Conservation (phyloP, 1,139 yeast species). For the Zygoascus meyerae region DNA sequence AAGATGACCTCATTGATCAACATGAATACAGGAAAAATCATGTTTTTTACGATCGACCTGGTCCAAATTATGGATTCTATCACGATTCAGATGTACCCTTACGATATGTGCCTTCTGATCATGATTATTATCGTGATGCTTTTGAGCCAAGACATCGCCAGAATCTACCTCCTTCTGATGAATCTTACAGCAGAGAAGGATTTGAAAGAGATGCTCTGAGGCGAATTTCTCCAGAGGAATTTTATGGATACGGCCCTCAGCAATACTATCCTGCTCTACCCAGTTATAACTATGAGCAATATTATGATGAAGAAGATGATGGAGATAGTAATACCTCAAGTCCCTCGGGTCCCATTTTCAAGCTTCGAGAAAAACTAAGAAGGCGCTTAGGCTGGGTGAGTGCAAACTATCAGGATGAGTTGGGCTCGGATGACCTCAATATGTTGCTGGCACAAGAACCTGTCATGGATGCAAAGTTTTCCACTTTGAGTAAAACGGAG, state of each 20-base stretch:
- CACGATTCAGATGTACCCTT: neutral
- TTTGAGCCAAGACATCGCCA: neutral
- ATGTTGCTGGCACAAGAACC: too few relatives aligned
- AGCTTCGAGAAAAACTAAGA: constrained; percentile 1
- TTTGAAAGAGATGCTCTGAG: neutral
- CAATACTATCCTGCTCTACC: neutral
- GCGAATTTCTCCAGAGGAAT: neutral
- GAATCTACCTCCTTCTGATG: neutral
- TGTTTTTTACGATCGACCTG: too few relatives aligned
- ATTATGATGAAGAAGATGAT: neutral
- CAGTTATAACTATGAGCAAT: too few relatives aligned
- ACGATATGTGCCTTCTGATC: neutral
- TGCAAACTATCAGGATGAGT: neutral
- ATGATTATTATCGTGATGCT: neutral
- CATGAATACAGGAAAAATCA: too few relatives aligned
- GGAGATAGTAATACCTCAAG: neutral
- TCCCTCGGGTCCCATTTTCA: neutral
- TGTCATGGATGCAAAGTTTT: too few relatives aligned
- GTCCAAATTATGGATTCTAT: neutral
- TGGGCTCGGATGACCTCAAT: too few relatives aligned
- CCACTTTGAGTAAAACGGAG: too few relatives aligned
- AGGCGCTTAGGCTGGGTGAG: constrained; percentile 3
- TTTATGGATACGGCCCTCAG: constrained; percentile 1
- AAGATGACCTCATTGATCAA: neutral
- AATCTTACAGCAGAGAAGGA: too few relatives aligned